These are phyloP conservation scores for Gossypium lobatum DNA, from an alignment of 441 rosid species.

Conservation along the genomic window DNA sequence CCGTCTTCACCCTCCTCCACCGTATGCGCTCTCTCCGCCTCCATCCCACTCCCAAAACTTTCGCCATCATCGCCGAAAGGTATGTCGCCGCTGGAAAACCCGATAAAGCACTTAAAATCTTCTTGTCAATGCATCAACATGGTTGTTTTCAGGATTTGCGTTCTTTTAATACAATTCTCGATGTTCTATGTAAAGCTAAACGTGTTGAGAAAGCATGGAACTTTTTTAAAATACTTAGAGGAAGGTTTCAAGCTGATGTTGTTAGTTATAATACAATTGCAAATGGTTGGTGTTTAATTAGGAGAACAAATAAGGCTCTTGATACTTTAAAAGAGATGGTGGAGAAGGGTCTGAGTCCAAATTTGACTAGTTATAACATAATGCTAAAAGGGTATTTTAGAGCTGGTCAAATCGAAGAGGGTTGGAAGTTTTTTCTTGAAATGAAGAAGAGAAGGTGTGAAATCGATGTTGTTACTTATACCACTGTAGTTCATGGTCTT, in stretches of 20 bases:
- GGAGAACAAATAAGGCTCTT: conserved; percentile 67
- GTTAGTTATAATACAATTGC: conserved; percentile 72
- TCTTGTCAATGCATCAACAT: conserved; percentile 75
- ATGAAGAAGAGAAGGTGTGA: conserved; percentile 79
- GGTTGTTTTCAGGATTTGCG: conserved; percentile 65
- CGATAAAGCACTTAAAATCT: conserved; percentile 57
- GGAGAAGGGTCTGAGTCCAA: conserved; percentile 58
- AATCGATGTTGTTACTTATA: conserved; percentile 71
- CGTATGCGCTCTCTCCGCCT: conserved; percentile 69
- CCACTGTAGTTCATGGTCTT: conserved; percentile 72
- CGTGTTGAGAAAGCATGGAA: conserved; percentile 71
- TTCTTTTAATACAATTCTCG: conserved; percentile 79
- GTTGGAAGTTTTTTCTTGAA: conserved; percentile 76
- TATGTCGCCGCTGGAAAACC: conserved; percentile 65
- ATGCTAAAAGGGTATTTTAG: conserved; percentile 75
- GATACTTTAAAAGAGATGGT: conserved; percentile 79
- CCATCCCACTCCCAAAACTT: conserved; percentile 61
- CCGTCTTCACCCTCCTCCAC: conserved; percentile 49
- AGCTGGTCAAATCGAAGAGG: conserved; percentile 73
- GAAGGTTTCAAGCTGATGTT: conserved; percentile 62
- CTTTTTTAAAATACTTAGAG: conserved; percentile 52
- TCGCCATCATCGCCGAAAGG: conserved; percentile 75
- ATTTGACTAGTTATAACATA: conserved; percentile 57
- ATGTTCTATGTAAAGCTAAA: conserved; percentile 64
- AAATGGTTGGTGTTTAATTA: conserved; percentile 87